Evolutionary conservation across 2,329 filamentous ascomycete genomes (phyloP).

Genomic region (Ascochyta rabiei): DNA sequence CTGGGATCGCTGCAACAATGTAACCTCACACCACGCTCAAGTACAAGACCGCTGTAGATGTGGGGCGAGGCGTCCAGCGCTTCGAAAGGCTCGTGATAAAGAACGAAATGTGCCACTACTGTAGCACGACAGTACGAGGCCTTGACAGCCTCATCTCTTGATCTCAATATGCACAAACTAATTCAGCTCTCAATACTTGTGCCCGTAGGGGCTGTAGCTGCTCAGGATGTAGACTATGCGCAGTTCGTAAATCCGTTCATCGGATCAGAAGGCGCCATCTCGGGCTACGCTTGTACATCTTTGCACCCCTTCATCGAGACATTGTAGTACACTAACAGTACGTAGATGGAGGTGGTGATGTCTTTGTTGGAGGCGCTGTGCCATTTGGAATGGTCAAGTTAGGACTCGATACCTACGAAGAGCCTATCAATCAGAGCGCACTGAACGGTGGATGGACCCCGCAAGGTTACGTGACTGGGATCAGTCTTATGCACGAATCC

Average conservation of each 20-base stretch:
- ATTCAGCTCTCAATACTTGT: not conserved
- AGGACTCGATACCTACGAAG: slow-evolving; percentile 49
- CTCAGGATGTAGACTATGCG: slow-evolving; percentile 38
- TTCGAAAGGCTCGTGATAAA: not conserved
- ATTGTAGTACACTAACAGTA: slow-evolving; percentile 5
- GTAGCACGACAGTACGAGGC: not conserved
- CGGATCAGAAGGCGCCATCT: slow-evolving; percentile 54
- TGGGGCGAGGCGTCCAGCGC: slow-evolving; percentile 1
- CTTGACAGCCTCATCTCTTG: not conserved
- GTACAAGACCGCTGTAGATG: not conserved
- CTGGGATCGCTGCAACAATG: slow-evolving; percentile 1
- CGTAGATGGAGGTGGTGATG: slow-evolving; percentile 48
- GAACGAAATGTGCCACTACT: not conserved
- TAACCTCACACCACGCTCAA: slow-evolving; percentile 3
- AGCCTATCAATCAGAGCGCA: slow-evolving; percentile 42
- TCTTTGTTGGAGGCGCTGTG: slow-evolving; percentile 47
- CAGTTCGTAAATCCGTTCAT: slow-evolving; percentile 55
- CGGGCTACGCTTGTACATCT: slow-evolving; percentile 46
- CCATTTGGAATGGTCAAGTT: slow-evolving; percentile 52
- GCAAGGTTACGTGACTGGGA: slow-evolving; percentile 47
- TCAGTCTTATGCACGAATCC: slow-evolving; percentile 49
- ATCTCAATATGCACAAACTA: not conserved
- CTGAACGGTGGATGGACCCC: slow-evolving; percentile 52
- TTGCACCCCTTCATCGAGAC: not conserved
- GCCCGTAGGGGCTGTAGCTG: not conserved